These are phyloP conservation scores for Eucalyptus lansdowneana DNA, from an alignment of 345 rosid genomes.

Conservation along the genomic window DNA sequence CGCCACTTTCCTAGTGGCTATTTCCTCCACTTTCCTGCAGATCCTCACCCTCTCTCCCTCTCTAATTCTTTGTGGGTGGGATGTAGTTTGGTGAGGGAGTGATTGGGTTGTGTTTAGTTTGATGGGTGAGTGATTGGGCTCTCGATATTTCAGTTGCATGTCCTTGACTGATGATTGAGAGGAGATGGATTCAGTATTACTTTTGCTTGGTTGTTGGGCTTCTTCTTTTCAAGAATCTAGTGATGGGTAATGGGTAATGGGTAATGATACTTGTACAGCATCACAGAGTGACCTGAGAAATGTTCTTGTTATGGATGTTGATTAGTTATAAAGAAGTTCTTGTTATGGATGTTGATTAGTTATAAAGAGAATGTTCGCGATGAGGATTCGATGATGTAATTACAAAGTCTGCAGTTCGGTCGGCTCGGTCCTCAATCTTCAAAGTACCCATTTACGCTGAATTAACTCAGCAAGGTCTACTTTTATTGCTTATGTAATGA, in stretches of 20 bases:
- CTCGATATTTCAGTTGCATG: background rate
- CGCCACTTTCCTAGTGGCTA: constrained; percentile 59
- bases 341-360: background rate
- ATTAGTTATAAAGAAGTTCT: background rate
- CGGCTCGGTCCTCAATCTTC: background rate
- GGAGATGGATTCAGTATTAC: background rate
- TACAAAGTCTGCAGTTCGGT: background rate
- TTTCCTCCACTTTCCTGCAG: constrained; percentile 53
- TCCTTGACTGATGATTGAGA: background rate
- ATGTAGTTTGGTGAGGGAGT: background rate
- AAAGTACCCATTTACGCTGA: no score
- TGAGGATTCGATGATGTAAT: background rate
- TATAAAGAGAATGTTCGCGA: background rate
- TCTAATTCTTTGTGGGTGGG: background rate
- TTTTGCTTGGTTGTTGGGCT: background rate
- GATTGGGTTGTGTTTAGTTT: background rate
- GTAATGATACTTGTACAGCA: background rate
- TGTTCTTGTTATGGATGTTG: background rate
- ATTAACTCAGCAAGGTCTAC: background rate
- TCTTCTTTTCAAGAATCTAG: background rate
- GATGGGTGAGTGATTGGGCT: background rate
- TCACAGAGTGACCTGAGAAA: background rate
- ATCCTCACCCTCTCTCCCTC: background rate
- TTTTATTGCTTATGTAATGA: background rate
- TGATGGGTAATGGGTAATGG: background rate